These are phyloP conservation scores for Pleurotus sapidus DNA, from an alignment of 768 basidiomycete species.

Conservation along the genomic window DNA sequence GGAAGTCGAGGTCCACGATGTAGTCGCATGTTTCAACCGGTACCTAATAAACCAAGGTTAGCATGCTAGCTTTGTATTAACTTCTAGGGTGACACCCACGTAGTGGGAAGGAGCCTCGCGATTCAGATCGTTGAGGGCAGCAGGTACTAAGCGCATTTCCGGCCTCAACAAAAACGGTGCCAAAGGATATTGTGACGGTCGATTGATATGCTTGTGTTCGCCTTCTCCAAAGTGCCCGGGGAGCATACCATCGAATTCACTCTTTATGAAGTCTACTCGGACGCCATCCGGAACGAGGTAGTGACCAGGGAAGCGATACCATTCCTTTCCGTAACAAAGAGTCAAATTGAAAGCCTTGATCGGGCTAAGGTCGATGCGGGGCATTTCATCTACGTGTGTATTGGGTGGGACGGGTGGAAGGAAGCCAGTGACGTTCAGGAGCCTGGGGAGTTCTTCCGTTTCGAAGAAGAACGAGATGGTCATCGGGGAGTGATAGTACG, in stretches of 20 bases:
- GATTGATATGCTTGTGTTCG: slow-evolving; percentile 20
- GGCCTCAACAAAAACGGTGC: slow-evolving; percentile 50
- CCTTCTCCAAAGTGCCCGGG: slow-evolving; percentile 74
- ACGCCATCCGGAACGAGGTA: slow-evolving; percentile 85
- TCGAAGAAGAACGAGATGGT: slow-evolving; percentile 70
- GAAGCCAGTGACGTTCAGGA: slow-evolving; percentile 72
- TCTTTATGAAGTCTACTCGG: slow-evolving; percentile 85
- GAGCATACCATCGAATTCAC: slow-evolving; percentile 85
- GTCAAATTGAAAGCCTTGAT: slow-evolving; percentile 69
- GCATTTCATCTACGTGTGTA: slow-evolving; percentile 37
- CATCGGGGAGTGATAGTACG: slow-evolving; percentile 92
- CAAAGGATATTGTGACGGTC: slow-evolving; percentile 16
- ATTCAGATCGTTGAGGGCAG: slow-evolving; percentile 86
- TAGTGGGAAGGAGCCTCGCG: slow-evolving; percentile 74
- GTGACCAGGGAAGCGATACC: slow-evolving; percentile 92
- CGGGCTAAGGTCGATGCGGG: slow-evolving; percentile 62
- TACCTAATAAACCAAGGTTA: slow-evolving; percentile 43
- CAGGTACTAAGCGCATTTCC: slow-evolving; percentile 59
- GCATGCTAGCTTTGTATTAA: not conserved
- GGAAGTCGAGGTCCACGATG: slow-evolving; percentile 88
- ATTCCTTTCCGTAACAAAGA: slow-evolving; percentile 91
- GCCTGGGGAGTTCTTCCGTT: slow-evolving; percentile 71
- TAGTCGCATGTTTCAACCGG: slow-evolving; percentile 78
- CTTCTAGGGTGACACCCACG: slow-evolving; percentile 38
- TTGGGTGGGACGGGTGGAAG: slow-evolving; percentile 43